Conservation (phyloP, 371 early-diverging fungal species). For the Synchytrium microbalum region DNA sequence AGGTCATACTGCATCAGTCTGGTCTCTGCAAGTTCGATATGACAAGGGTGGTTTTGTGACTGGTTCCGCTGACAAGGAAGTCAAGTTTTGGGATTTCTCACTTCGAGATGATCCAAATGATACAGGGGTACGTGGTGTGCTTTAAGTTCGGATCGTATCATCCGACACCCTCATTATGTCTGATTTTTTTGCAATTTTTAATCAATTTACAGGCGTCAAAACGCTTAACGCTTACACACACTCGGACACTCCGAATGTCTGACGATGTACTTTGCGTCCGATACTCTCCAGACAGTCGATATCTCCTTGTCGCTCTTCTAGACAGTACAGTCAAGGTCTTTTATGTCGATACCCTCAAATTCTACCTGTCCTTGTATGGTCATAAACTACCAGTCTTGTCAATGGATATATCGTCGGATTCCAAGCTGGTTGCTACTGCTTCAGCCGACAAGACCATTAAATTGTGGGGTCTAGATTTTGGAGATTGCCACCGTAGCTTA, state of each 20-base stretch:
- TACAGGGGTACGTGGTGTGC: conserved; percentile 12
- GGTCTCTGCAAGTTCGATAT: conserved; percentile 78
- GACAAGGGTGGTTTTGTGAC: conserved; percentile 84
- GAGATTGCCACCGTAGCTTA: conserved; percentile 92
- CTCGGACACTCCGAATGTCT: too few species aligned
- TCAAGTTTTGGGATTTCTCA: conserved; percentile 93
- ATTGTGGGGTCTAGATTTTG: conserved; percentile 97
- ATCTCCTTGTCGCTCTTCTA: conserved; percentile 83
- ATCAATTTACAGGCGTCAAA: too few species aligned
- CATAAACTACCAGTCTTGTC: conserved; percentile 92
- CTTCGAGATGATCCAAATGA: conserved; percentile 24
- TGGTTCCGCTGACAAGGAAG: conserved; percentile 88
- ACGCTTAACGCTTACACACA: too few species aligned
- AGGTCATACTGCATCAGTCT: conserved; percentile 84
- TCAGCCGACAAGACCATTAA: conserved; percentile 95
- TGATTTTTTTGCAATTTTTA: too few species aligned
- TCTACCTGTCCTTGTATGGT: conserved; percentile 91
- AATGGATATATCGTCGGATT: conserved; percentile 94
- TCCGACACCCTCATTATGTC: too few species aligned
- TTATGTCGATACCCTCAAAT: conserved; percentile 89
- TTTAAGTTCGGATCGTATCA: too few species aligned
- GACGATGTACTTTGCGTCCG: conserved; percentile 86
- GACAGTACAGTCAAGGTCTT: conserved; percentile 95
- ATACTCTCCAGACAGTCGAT: conserved; percentile 73
- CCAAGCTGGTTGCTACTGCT: conserved; percentile 75